These are phyloP conservation scores for Chaetoscypha palmicola DNA, from an alignment of 2,329 filamentous ascomycete genomes.

Conservation along the genomic window DNA sequence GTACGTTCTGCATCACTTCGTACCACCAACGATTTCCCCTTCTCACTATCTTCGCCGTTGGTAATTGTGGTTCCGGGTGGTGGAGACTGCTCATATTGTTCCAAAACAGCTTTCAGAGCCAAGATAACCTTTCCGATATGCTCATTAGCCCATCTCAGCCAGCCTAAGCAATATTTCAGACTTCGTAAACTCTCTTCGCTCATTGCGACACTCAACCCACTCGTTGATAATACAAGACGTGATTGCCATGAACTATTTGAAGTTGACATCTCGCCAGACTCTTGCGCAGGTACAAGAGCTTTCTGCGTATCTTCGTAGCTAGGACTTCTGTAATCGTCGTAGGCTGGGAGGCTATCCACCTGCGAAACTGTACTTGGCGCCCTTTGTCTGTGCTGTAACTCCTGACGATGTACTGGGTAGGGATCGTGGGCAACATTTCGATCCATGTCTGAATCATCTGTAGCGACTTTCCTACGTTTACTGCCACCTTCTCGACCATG, in stretches of 20 bases:
- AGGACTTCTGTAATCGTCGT: slow-evolving; percentile 71
- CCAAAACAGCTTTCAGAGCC: slow-evolving; percentile 66
- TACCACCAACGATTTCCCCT: slow-evolving; percentile 21
- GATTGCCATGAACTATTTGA: slow-evolving; percentile 59
- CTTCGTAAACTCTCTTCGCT: slow-evolving; percentile 80
- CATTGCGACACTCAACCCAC: slow-evolving; percentile 84
- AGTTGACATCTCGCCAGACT: slow-evolving; percentile 23
- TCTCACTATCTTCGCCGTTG: slow-evolving; percentile 12
- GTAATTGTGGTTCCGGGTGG: slow-evolving; percentile 25
- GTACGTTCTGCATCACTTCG: slow-evolving; percentile 24
- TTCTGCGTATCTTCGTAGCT: slow-evolving; percentile 59
- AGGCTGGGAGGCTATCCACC: slow-evolving; percentile 72
- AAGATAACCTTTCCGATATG: slow-evolving; percentile 71
- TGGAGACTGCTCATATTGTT: slow-evolving; percentile 65
- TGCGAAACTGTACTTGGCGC: slow-evolving; percentile 35
- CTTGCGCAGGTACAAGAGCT: slow-evolving; percentile 30
- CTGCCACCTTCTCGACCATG: slow-evolving; percentile 39
- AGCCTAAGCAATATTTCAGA: slow-evolving; percentile 74
- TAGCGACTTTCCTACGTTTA: slow-evolving; percentile 53
- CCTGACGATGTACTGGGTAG: slow-evolving; percentile 22
- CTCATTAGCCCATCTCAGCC: slow-evolving; percentile 74
- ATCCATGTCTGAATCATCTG: slow-evolving; percentile 31
- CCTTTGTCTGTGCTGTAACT: slow-evolving; percentile 26
- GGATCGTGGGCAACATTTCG: slow-evolving; percentile 30
- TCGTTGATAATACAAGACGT: slow-evolving; percentile 81